Evolutionary conservation across 495 filamentous ascomycete genomes (phyloP).

Genomic region (Xanthoparmelia taractica): DNA sequence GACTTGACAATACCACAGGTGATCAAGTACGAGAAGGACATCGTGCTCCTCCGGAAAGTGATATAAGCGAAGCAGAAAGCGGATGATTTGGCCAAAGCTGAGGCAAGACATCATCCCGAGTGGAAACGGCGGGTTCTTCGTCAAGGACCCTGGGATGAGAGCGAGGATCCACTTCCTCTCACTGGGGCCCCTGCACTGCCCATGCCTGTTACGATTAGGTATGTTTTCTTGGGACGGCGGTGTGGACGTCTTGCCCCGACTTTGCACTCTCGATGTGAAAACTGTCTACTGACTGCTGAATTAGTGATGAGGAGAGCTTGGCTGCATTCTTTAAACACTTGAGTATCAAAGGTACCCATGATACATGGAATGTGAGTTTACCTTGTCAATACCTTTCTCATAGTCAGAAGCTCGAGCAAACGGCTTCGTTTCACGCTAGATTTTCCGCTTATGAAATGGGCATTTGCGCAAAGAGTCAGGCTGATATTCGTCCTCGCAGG

Average conservation of each 20-base stretch:
- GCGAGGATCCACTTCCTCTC: conserved; percentile 6
- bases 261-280: no score
- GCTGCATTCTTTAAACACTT: conserved; percentile 9
- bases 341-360: not conserved
- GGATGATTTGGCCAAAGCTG: not conserved
- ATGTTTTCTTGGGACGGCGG: no score
- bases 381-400: not conserved
- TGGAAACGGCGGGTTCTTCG: conserved; percentile 2
- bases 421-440: not conserved
- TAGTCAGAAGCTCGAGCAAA: not conserved
- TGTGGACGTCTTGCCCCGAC: no score
- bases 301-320: conserved; percentile 9
- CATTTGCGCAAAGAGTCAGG: not conserved
- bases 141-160: conserved; percentile 12
- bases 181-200: conserved; percentile 2
- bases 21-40: conserved; percentile 15
- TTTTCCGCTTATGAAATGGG: not conserved
- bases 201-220: conserved; percentile 7
- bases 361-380: not conserved
- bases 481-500: not conserved
- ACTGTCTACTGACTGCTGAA: no score
- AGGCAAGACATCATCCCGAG: not conserved
- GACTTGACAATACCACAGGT: not conserved
- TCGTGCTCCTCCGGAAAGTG: not conserved
- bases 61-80: not conserved